Evolutionary conservation across 345 rosid species (phyloP).

Genomic region (Turnera subulata): DNA sequence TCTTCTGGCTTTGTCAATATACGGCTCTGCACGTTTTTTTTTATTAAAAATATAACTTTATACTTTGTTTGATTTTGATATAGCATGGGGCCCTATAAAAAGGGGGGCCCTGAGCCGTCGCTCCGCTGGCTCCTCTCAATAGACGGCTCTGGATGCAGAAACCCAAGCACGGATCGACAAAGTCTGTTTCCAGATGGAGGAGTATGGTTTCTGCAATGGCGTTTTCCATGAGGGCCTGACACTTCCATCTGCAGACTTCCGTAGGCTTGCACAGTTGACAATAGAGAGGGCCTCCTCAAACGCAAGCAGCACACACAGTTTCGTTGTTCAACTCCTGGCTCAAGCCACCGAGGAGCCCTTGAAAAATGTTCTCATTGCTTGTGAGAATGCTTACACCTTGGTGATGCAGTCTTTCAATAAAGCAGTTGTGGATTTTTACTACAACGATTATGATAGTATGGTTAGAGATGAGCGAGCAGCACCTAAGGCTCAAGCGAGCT

Average conservation of each 20-base stretch:
- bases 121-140: too few species aligned
- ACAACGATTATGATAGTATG: background rate
- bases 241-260: background rate
- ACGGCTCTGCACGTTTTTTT: too few species aligned
- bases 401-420: background rate
- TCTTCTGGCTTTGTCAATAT: too few species aligned
- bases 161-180: background rate
- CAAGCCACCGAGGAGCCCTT: background rate
- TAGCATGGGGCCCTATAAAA: too few species aligned
- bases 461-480: background rate
- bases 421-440: background rate
- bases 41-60: too few species aligned
- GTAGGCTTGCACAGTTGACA: background rate
- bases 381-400: background rate
- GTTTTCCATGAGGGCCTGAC: background rate
- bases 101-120: too few species aligned
- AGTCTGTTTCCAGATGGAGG: slow-evolving; percentile 1
- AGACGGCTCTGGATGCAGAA: too few species aligned
- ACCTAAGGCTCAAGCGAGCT: background rate
- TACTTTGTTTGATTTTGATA: too few species aligned
- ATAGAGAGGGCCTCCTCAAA: background rate
- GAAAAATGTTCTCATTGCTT: background rate
- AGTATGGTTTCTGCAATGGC: slow-evolving; percentile 1
- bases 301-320: background rate
- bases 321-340: background rate